These are phyloP conservation scores for Plantago coronopus DNA, from an alignment of 305 asterid genomes.

Conservation along the genomic window DNA sequence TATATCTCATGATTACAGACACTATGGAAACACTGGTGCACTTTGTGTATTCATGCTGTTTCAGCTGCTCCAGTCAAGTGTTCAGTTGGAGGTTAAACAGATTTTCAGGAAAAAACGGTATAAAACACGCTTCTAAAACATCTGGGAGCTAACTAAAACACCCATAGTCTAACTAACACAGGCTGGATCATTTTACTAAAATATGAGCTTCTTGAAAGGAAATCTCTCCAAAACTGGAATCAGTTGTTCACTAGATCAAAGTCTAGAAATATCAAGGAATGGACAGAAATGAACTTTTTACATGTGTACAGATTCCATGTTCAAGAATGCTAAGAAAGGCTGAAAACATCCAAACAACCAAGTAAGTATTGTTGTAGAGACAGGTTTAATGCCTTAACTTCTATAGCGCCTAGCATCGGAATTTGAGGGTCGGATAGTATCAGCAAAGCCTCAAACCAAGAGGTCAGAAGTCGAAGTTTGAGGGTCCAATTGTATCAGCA, in stretches of 20 bases:
- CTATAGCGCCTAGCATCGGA: too few species aligned
- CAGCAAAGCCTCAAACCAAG: too few species aligned
- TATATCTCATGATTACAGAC: too few species aligned
- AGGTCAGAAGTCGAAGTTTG: constrained; percentile 33
- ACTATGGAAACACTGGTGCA: not conserved
- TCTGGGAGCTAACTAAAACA: too few species aligned
- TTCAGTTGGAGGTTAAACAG: too few species aligned
- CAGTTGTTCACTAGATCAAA: constrained; percentile 5
- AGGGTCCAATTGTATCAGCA: constrained; percentile 46
- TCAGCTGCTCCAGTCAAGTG: too few species aligned
- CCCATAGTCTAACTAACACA: too few species aligned
- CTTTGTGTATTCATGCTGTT: too few species aligned
- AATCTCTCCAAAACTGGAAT: constrained; percentile 1
- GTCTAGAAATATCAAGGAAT: constrained; percentile 5
- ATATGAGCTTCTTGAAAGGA: constrained; percentile 4
- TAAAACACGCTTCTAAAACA: too few species aligned
- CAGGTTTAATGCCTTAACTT: not conserved
- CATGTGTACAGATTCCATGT: constrained; percentile 12
- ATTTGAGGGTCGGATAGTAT: too few species aligned
- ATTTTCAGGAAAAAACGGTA: too few species aligned
- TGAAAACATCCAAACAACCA: not conserved
- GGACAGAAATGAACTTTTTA: constrained; percentile 8
- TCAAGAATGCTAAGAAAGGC: constrained; percentile 3
- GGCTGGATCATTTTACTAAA: not conserved
- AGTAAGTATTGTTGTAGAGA: not conserved